Evolutionary conservation across 805 yeast genomes (phyloP).

Genomic region (Candida jianshihensis): DNA sequence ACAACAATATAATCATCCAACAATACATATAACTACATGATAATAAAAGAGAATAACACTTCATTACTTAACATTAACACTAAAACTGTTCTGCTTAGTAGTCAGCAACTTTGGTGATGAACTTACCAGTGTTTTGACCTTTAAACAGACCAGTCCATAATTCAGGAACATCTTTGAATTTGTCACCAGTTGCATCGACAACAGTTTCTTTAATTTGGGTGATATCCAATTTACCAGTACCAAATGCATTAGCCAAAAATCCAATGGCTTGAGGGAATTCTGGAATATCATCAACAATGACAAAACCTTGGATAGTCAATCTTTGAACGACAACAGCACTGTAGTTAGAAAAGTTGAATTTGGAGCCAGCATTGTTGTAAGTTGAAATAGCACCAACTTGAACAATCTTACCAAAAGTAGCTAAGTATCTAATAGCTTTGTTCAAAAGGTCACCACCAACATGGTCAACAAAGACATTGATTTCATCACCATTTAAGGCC

Average conservation of each 20-base stretch:
- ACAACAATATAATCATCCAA: too few species aligned
- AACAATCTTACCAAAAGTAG: conserved; percentile 36
- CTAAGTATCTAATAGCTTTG: conserved; percentile 29
- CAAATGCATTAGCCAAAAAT: conserved; percentile 30
- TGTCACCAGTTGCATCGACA: conserved; percentile 33
- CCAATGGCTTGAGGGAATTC: conserved; percentile 32
- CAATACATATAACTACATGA: too few species aligned
- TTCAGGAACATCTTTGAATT: conserved; percentile 37
- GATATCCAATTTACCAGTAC: conserved; percentile 34
- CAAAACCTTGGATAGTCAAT: conserved; percentile 45
- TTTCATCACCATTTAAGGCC: conserved; percentile 40
- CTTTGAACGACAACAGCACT: conserved; percentile 40
- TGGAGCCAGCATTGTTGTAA: conserved; percentile 38
- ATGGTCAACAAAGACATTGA: conserved; percentile 51
- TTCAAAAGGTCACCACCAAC: conserved; percentile 59
- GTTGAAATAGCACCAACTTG: conserved; percentile 63
- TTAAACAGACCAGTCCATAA: conserved; percentile 41
- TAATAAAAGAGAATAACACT: background rate
- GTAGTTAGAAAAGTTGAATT: conserved; percentile 32
- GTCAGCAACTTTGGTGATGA: conserved; percentile 37
- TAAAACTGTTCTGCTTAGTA: background rate
- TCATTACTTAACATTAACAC: background rate
- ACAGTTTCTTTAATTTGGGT: conserved; percentile 30
- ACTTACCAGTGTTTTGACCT: conserved; percentile 43
- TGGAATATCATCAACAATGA: conserved; percentile 37